Evolutionary conservation across 495 filamentous ascomycete genomes (phyloP).

Genomic region (Pyronema omphalodes): DNA sequence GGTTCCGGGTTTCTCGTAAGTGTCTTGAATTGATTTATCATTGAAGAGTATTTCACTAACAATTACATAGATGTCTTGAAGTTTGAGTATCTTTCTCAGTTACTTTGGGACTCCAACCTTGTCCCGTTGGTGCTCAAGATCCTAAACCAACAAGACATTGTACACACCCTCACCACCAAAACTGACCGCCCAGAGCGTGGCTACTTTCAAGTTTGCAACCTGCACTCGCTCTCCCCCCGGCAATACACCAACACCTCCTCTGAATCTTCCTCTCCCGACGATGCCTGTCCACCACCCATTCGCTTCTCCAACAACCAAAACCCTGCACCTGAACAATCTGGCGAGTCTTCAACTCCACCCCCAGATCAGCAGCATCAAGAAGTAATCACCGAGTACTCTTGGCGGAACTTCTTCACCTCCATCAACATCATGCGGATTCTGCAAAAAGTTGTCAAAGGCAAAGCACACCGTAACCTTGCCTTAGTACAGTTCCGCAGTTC

Average conservation of each 20-base stretch:
- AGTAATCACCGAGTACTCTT: conserved; percentile 77
- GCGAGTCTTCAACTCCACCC: conserved; percentile 11
- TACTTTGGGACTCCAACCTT: conserved; percentile 85
- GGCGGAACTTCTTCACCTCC: conserved; percentile 79
- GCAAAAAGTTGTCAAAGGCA: conserved; percentile 90
- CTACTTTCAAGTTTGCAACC: conserved; percentile 77
- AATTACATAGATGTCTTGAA: conserved; percentile 58
- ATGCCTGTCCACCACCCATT: conserved; percentile 72
- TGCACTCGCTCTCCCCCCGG: conserved; percentile 31
- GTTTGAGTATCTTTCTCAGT: conserved; percentile 86
- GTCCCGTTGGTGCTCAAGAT: conserved; percentile 80
- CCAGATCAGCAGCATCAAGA: conserved; percentile 30
- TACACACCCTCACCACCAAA: conserved; percentile 66
- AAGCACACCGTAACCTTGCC: conserved; percentile 80
- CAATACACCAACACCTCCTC: conserved; percentile 14
- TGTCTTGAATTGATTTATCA: conserved; percentile 6
- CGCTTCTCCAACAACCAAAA: conserved; percentile 32
- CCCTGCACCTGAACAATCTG: background rate
- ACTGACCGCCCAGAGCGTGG: conserved; percentile 69
- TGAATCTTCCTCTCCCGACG: conserved; percentile 34
- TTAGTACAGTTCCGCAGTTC: conserved; percentile 89
- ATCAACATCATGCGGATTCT: conserved; percentile 90
- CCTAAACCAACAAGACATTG: conserved; percentile 80
- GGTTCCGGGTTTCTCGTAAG: conserved; percentile 91
- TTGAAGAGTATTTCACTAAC: background rate